Evolutionary conservation across 768 basidiomycete species (phyloP).

Genomic region (Leccinum arenicola): DNA sequence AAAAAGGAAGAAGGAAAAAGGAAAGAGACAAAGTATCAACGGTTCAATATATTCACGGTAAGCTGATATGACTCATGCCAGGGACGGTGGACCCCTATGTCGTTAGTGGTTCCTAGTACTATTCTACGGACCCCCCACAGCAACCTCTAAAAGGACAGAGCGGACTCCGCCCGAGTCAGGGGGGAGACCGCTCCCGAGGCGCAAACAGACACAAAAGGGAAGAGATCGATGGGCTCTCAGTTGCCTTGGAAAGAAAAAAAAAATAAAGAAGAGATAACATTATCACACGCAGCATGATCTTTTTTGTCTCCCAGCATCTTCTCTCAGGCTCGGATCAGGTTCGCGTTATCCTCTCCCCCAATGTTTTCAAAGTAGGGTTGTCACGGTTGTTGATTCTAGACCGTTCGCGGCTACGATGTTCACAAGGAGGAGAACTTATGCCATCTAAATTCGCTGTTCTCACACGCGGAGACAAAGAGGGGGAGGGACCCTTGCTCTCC

Average conservation of each 20-base stretch:
- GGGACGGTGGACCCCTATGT: neutral
- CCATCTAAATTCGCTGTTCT: neutral
- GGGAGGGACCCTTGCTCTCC: neutral
- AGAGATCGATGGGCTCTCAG: neutral
- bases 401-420: neutral
- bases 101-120: too few species aligned
- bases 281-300: neutral
- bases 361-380: neutral
- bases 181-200: neutral
- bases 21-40: neutral
- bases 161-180: neutral
- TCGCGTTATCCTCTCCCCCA: neutral
- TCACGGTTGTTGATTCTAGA: neutral
- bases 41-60: neutral
- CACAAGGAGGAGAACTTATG: neutral
- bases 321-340: neutral
- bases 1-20: neutral
- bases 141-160: neutral
- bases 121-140: neutral
- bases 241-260: neutral
- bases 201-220: neutral
- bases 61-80: neutral
- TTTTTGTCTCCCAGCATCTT: neutral
- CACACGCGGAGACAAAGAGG: neutral
- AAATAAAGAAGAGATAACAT: neutral